Evolutionary conservation across 2,329 filamentous ascomycete genomes (phyloP).

Genomic region (Chaetomium globosum): DNA sequence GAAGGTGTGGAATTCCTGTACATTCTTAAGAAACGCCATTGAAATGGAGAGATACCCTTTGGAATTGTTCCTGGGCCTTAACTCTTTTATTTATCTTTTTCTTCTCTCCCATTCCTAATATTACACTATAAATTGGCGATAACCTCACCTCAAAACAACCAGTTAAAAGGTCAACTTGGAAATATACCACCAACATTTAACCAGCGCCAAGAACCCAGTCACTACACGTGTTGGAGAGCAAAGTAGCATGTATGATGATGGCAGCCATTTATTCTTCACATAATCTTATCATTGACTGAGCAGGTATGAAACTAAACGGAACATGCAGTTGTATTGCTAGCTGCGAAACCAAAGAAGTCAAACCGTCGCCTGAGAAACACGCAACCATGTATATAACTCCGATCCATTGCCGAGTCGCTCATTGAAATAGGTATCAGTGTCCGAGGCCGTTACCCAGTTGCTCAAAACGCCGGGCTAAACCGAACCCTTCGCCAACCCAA

Average conservation of each 20-base stretch:
- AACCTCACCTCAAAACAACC: background rate
- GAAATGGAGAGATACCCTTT: background rate
- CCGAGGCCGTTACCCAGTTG: conserved; percentile 1
- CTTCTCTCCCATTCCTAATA: background rate
- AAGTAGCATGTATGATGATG: background rate
- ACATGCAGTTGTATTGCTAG: background rate
- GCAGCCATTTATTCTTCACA: background rate
- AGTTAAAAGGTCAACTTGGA: background rate
- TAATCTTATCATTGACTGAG: background rate
- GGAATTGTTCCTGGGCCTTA: background rate
- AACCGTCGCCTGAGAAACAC: background rate
- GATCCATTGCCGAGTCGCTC: background rate
- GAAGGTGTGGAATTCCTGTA: background rate
- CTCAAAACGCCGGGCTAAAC: conserved; percentile 11
- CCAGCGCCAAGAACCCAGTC: background rate
- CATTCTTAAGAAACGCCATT: too few species aligned
- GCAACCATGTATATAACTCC: conserved; percentile 3
- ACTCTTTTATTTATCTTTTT: background rate
- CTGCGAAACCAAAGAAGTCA: background rate
- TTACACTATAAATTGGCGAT: background rate
- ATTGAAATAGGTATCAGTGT: conserved; percentile 14
- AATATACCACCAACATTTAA: background rate
- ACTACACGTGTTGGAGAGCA: background rate
- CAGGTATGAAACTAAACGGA: background rate
- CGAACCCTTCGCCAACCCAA: background rate